Conservation (phyloP, 139 green algal genomes). For the Zygnema cylindricum region DNA sequence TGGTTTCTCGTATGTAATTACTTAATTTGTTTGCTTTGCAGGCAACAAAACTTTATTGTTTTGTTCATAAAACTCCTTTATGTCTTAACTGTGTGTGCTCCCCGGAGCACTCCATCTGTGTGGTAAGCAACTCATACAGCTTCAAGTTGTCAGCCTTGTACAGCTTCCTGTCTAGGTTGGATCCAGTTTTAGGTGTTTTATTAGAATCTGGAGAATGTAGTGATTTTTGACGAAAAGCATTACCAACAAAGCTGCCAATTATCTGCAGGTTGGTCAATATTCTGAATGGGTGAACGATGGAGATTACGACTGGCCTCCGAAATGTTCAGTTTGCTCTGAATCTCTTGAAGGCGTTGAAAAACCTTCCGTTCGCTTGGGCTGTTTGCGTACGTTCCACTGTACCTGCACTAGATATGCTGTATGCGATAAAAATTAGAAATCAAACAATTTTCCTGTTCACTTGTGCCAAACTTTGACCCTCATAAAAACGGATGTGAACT, state of each 20-base stretch:
- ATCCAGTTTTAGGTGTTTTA: too few species aligned
- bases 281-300: conserved; percentile 64
- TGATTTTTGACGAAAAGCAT: too few species aligned
- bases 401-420: too few species aligned
- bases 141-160: too few species aligned
- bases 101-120: conserved; percentile 45
- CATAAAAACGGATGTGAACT: too few species aligned
- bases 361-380: conserved; percentile 42
- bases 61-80: conserved; percentile 57
- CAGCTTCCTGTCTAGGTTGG: too few species aligned
- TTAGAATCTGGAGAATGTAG: too few species aligned
- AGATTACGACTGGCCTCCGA: conserved; percentile 62
- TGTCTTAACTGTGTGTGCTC: conserved; percentile 56
- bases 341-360: conserved; percentile 16
- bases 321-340: conserved; percentile 44
- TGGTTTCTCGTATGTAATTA: neutral
- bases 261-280: conserved; percentile 52
- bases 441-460: too few species aligned
- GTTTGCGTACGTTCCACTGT: conserved; percentile 46
- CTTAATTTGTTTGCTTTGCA: conserved; percentile 22
- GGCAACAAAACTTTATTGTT: conserved; percentile 62
- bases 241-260: too few species aligned
- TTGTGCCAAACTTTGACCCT: too few species aligned
- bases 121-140: too few species aligned
- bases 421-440: too few species aligned